Base-by-base conservation (phyloP, 352 stramenopile genomes). In the Phytophthora constricta region DNA sequence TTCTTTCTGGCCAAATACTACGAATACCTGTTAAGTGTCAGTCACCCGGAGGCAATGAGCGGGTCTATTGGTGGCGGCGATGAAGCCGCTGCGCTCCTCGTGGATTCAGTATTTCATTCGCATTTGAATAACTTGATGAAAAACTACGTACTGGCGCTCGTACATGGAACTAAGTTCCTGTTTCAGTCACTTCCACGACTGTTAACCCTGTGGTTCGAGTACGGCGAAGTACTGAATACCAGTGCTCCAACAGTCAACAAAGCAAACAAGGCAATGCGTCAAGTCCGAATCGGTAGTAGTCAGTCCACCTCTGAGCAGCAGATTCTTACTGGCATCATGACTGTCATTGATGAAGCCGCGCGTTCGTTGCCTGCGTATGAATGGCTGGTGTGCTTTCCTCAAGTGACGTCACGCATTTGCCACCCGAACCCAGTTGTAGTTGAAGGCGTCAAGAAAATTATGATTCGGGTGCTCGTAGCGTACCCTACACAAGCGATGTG, bases 401-500 rank as follows among this genome's bases (percentile, higher is more conserved):
- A 99, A 84, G 91, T 99, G 5, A 95, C 98, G 16, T 99, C 97
- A 20, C 89, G 97, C 10, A 94, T 98, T 43, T 96, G 92, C 41
- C 93, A 98, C 27, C 87, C 89, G 4, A 96, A 96, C 62, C 64
- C 77, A 5, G 76, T 89, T 17, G 92, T 99, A 19, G 87, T 95
- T 3, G 72, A 91, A 10, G 71, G 90, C 11, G 97, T 99, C 8
- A 92, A 94, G 62, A 86, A 90, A 34, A 98, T 99, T 27, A 91
- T 99, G 66, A 79, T 91, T 59, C 84, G 86, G 23, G 92, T 99
- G 11, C 74, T 99, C 0, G 47, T 85, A 17, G 92, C 91, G 43
- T 99, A 99, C 70, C 97, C 98, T 28, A 89, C 93, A 17, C 97
- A 99, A 67, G 89, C 97, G 1, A 95, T 99, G 86, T 99, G 98